These are phyloP conservation scores for Fusarium sp. DNA, from an alignment of 2,329 filamentous ascomycete species.

Conservation along the genomic window DNA sequence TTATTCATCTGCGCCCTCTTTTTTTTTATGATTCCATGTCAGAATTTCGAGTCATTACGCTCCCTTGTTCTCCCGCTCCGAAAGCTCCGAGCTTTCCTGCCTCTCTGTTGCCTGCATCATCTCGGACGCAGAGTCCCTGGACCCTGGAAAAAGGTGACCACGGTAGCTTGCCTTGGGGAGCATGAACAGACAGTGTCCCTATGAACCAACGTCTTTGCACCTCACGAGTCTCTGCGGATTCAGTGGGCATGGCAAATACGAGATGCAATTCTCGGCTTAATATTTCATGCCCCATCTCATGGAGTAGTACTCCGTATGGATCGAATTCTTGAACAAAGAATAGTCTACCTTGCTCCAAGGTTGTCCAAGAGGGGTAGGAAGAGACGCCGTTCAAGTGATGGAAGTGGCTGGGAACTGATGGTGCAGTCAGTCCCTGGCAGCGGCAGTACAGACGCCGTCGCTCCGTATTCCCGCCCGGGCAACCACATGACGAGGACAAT, in stretches of 20 bases:
- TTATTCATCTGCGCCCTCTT: constrained; percentile 1
- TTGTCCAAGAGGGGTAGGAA: constrained; percentile 4
- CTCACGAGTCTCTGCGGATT: background rate
- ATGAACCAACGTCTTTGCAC: background rate
- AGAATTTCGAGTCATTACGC: background rate
- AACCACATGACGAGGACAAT: background rate
- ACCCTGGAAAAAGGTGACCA: background rate
- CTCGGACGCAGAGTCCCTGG: background rate
- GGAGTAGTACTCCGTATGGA: background rate
- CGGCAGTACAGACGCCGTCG: background rate
- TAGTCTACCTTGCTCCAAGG: background rate
- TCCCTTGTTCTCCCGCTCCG: background rate
- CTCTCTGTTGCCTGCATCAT: background rate
- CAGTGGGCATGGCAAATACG: background rate
- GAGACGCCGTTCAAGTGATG: constrained; percentile 1
- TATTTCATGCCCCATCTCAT: background rate
- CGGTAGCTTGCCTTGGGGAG: background rate
- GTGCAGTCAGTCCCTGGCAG: constrained; percentile 10
- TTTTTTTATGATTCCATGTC: background rate
- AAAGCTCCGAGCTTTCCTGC: background rate
- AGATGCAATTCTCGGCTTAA: background rate
- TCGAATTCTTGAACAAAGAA: background rate
- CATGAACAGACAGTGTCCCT: background rate
- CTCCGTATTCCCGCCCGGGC: background rate
- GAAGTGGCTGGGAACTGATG: constrained; percentile 10